A percentile compares a stretch with the other conserved stretches of the same genome.
Conservation (phyloP, 2,329 filamentous ascomycete species). For the Domatiomyces globalis region DNA sequence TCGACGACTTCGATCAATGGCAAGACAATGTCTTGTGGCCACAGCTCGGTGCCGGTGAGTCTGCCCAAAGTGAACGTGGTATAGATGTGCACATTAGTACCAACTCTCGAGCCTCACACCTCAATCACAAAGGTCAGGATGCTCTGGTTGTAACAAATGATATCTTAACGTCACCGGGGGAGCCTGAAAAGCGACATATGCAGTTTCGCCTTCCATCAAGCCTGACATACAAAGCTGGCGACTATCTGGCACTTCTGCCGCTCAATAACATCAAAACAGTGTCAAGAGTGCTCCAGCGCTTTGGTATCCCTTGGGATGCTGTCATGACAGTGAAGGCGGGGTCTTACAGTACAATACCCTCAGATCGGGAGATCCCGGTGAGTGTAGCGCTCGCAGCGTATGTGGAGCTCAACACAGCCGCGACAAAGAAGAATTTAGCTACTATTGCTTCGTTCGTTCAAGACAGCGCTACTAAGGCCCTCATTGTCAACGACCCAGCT, state of each 20-base stretch:
- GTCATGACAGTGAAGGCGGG: constrained; percentile 46
- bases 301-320: constrained; percentile 55
- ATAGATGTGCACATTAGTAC: constrained; percentile 40
- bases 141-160: constrained; percentile 43
- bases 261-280: constrained; percentile 52
- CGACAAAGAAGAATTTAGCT: constrained; percentile 43
- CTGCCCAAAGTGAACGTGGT: constrained; percentile 21
- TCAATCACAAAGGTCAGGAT: constrained; percentile 51
- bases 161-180: constrained; percentile 37
- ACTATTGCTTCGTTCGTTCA: constrained; percentile 7
- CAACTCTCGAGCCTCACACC: constrained; percentile 39
- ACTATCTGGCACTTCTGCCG: constrained; percentile 62
- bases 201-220: constrained; percentile 53
- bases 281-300: constrained; percentile 47
- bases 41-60: constrained; percentile 31
- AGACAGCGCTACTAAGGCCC: constrained; percentile 3
- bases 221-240: constrained; percentile 55
- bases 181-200: constrained; percentile 48
- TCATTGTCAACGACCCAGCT: background rate
- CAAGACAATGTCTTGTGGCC: constrained; percentile 44
- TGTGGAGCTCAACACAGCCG: constrained; percentile 58
- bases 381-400: constrained; percentile 53
- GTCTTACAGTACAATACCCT: constrained; percentile 41
- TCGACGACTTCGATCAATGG: constrained; percentile 55
- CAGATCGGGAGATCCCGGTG: constrained; percentile 43